Percentiles rank a stretch among this genome's conserved stretches.
phyloP scores from a whole-genome alignment of 352 stramenopile species.

The Pythium utonaiense region DNA sequence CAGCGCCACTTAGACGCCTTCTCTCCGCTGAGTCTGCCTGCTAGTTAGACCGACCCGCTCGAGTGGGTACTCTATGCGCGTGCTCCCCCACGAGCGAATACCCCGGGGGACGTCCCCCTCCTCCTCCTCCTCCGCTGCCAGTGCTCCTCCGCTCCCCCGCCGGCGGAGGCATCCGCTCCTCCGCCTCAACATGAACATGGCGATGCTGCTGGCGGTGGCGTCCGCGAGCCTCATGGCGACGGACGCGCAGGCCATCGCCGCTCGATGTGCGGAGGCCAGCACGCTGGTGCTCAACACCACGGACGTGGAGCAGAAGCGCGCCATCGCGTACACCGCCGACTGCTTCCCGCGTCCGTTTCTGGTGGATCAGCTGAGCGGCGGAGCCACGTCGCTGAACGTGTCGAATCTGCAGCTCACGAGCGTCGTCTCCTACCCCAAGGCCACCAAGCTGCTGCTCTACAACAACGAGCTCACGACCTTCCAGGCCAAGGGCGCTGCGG shows the following conservation, averaged over 20 bases:
- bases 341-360: constrained; percentile 46
- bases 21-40: no score
- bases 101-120: background rate
- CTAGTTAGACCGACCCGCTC: no score
- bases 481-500: constrained; percentile 21
- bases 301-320: constrained; percentile 28
- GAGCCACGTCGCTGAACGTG: constrained; percentile 55
- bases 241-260: background rate
- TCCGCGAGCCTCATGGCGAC: background rate
- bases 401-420: constrained; percentile 49
- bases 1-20: no score
- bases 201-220: background rate
- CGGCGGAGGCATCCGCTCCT: background rate
- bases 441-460: constrained; percentile 50
- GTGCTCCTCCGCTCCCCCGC: background rate
- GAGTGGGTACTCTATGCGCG: no score
- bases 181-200: background rate
- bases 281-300: constrained; percentile 36
- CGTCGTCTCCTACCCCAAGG: constrained; percentile 47
- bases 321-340: constrained; percentile 47
- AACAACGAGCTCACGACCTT: constrained; percentile 61
- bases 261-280: constrained; percentile 37
- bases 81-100: background rate
- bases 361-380: no score
- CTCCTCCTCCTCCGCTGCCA: background rate